Conservation (phyloP, 202 grass and related monocot genomes). For the Cymbopogon flexuosus region DNA sequence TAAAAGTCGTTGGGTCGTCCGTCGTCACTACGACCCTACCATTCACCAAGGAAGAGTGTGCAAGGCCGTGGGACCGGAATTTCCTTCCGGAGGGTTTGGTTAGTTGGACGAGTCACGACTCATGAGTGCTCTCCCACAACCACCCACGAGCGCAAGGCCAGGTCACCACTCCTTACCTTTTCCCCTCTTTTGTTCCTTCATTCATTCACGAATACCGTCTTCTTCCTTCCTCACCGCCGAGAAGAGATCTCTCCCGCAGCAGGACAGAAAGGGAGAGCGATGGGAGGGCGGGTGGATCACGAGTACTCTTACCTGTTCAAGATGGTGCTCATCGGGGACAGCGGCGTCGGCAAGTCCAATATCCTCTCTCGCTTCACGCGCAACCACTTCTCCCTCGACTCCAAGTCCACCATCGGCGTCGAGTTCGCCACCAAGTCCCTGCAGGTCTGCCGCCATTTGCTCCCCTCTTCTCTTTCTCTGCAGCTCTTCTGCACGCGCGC, state of each 20-base stretch:
- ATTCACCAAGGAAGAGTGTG: neutral
- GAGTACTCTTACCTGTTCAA: constrained; percentile 84
- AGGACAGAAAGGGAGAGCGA: constrained; percentile 17
- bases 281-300: constrained; percentile 60
- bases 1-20: no score
- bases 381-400: constrained; percentile 81
- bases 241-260: neutral
- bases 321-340: constrained; percentile 81
- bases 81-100: neutral
- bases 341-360: constrained; percentile 75
- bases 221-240: neutral
- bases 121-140: constrained; percentile 27
- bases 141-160: constrained; percentile 22
- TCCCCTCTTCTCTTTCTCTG: neutral
- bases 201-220: no score
- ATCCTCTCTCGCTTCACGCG: constrained; percentile 82
- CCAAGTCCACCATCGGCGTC: constrained; percentile 81
- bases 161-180: neutral
- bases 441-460: constrained; percentile 34
- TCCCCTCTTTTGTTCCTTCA: neutral
- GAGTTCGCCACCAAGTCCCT: constrained; percentile 75
- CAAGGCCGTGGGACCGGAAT: neutral
- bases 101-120: constrained; percentile 23
- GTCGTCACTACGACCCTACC: no score
- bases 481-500: neutral